Conservation (phyloP, 2,329 filamentous ascomycete genomes). For the Penicillium sclerotigenum region DNA sequence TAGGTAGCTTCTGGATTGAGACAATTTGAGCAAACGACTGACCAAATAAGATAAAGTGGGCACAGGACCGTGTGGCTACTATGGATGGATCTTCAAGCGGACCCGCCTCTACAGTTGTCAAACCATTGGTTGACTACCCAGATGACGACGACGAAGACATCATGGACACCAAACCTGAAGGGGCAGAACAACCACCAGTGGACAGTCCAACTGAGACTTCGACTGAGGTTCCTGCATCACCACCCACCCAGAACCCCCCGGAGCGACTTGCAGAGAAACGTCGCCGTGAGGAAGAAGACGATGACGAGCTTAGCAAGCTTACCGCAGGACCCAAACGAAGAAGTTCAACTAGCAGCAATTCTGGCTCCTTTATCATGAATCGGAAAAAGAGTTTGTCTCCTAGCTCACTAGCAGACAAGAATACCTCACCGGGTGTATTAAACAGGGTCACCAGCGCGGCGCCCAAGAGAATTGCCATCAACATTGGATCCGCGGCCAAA, state of each 20-base stretch:
- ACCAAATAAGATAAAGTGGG: slow-evolving; percentile 28
- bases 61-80: slow-evolving; percentile 37
- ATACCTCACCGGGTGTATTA: slow-evolving; percentile 13
- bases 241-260: slow-evolving; percentile 40
- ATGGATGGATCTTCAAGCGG: slow-evolving; percentile 53
- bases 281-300: slow-evolving; percentile 80
- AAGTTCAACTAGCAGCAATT: slow-evolving; percentile 41
- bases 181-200: slow-evolving; percentile 23
- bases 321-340: slow-evolving; percentile 51
- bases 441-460: slow-evolving; percentile 20
- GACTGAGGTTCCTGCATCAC: slow-evolving; percentile 27
- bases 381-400: slow-evolving; percentile 34
- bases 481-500: slow-evolving; percentile 32
- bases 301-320: slow-evolving; percentile 85
- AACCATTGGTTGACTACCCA: slow-evolving; percentile 83
- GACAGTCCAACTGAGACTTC: slow-evolving; percentile 25
- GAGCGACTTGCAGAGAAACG: slow-evolving; percentile 86
- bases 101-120: slow-evolving; percentile 56
- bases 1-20: slow-evolving; percentile 15
- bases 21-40: neutral
- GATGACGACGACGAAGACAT: slow-evolving; percentile 80
- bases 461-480: slow-evolving; percentile 43
- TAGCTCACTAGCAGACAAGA: slow-evolving; percentile 30
- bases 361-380: slow-evolving; percentile 32
- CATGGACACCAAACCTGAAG: slow-evolving; percentile 54